Percentiles rank a stretch among this genome's conserved stretches.
phyloP scores from a whole-genome alignment of 345 rosid species.

The Aquilaria malaccensis region DNA sequence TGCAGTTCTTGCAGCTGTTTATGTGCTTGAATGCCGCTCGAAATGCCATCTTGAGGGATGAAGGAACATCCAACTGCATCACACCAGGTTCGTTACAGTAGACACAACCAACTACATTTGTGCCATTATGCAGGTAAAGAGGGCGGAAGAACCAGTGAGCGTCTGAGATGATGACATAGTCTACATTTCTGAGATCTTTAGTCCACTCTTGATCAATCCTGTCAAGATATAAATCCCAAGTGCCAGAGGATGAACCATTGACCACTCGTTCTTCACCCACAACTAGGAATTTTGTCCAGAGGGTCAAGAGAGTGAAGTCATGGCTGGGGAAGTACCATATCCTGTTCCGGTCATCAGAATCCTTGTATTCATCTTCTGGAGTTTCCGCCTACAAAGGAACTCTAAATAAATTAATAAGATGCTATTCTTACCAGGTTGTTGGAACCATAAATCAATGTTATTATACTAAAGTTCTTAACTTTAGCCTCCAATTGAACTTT shows the following conservation, averaged over 20 bases:
- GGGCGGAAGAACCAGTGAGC: slow-evolving; percentile 85
- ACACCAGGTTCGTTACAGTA: slow-evolving; percentile 48
- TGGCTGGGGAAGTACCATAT: slow-evolving; percentile 64
- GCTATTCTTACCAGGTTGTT: too few species aligned
- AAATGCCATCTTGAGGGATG: slow-evolving; percentile 45
- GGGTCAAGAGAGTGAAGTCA: slow-evolving; percentile 54
- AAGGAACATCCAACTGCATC: slow-evolving; percentile 29
- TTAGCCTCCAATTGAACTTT: too few species aligned
- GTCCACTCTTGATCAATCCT: slow-evolving; percentile 46
- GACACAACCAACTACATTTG: slow-evolving; percentile 44
- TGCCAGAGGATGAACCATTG: slow-evolving; percentile 42
- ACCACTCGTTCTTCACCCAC: slow-evolving; percentile 36
- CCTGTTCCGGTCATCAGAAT: slow-evolving; percentile 48
- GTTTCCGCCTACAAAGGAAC: slow-evolving; percentile 46
- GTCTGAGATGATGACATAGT: slow-evolving; percentile 50
- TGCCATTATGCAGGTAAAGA: slow-evolving; percentile 35
- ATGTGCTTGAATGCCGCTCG: slow-evolving; percentile 40
- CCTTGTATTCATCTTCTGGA: slow-evolving; percentile 45
- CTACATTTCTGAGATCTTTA: slow-evolving; percentile 28
- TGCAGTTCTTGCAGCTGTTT: slow-evolving; percentile 28
- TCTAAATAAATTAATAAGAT: neutral
- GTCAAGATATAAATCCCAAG: slow-evolving; percentile 37
- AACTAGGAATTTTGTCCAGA: slow-evolving; percentile 66
- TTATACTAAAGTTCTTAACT: too few species aligned
- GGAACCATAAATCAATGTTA: too few species aligned